Conservation (phyloP, 371 early-diverging fungal species). For the Syncephalastrum racemosum region DNA sequence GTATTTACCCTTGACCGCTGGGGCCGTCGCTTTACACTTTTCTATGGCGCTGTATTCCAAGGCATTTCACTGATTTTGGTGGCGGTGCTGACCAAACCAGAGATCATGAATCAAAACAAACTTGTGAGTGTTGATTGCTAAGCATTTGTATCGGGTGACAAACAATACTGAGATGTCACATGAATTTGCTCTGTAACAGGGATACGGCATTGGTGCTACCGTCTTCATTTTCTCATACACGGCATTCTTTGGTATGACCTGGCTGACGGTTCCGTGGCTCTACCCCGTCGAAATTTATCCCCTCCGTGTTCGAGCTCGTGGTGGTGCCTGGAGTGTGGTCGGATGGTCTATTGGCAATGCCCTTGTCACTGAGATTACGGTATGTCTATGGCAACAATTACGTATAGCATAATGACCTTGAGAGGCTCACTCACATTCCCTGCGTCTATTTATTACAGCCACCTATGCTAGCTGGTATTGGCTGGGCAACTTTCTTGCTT, state of each 20-base stretch:
- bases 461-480: constrained; percentile 36
- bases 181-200: constrained; percentile 1
- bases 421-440: too few relatives aligned
- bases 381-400: too few relatives aligned
- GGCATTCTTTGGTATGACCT: constrained; percentile 41
- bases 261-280: constrained; percentile 41
- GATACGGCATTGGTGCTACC: constrained; percentile 33
- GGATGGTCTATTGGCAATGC: constrained; percentile 48
- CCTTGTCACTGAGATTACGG: constrained; percentile 40
- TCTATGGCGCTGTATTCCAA: constrained; percentile 40
- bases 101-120: constrained; percentile 27
- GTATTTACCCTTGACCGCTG: constrained; percentile 40
- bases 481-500: constrained; percentile 41
- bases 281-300: constrained; percentile 46
- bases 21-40: constrained; percentile 38
- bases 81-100: constrained; percentile 37
- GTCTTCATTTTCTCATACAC: constrained; percentile 39
- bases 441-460: constrained; percentile 6
- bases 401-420: too few relatives aligned
- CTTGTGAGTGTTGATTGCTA: not conserved
- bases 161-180: not conserved
- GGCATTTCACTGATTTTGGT: constrained; percentile 37
- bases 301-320: constrained; percentile 37
- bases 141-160: not conserved
- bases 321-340: constrained; percentile 46